Conservation (phyloP, 345 rosid genomes). For the Euphorbia tirucalli region DNA sequence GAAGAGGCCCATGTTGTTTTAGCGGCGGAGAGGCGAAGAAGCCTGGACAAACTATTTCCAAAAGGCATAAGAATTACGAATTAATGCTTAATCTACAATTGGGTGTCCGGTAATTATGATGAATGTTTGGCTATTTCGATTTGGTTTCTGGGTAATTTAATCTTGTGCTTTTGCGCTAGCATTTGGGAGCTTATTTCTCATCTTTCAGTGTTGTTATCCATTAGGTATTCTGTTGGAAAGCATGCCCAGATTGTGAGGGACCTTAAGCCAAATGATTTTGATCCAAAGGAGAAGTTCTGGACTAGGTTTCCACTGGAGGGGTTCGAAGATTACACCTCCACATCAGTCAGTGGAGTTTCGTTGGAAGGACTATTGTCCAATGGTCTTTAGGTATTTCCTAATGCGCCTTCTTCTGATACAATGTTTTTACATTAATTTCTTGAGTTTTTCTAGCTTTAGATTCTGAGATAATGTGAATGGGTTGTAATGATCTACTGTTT, state of each 20-base stretch:
- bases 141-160: neutral
- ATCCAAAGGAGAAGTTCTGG: slow-evolving; percentile 92
- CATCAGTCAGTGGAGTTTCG: slow-evolving; percentile 87
- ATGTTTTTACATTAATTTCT: neutral
- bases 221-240: slow-evolving; percentile 83
- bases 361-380: slow-evolving; percentile 97
- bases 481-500: neutral
- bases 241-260: slow-evolving; percentile 59
- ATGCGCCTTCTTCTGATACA: neutral
- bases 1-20: slow-evolving; percentile 71
- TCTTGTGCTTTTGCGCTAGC: slow-evolving; percentile 7
- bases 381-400: slow-evolving; percentile 70
- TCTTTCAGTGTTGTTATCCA: neutral
- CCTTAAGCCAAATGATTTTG: slow-evolving; percentile 68
- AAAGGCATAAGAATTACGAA: slow-evolving; percentile 94
- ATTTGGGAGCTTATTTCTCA: neutral
- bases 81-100: slow-evolving; percentile 93
- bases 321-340: slow-evolving; percentile 89
- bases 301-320: slow-evolving; percentile 85
- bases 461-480: neutral
- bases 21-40: slow-evolving; percentile 69
- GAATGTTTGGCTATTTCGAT: neutral
- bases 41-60: slow-evolving; percentile 85
- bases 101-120: slow-evolving; percentile 70
- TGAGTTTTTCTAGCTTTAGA: neutral